These are phyloP conservation scores for Talaromyces adpressus DNA, from an alignment of 495 filamentous ascomycete species.

Conservation along the genomic window DNA sequence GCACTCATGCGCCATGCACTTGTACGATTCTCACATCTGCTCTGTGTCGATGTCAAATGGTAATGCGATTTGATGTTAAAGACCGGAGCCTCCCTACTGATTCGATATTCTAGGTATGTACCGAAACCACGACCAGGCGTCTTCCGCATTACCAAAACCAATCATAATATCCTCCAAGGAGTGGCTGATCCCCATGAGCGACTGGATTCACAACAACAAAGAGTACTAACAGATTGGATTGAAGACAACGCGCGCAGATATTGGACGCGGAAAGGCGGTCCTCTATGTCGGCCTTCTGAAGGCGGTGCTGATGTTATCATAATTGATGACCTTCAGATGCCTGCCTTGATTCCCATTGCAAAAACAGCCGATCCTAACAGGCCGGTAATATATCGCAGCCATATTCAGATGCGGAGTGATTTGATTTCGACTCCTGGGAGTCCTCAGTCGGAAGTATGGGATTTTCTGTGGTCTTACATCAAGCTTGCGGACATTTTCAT, in stretches of 20 bases:
- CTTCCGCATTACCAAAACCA: constrained; percentile 81
- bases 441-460: constrained; percentile 56
- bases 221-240: background rate
- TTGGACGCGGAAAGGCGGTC: constrained; percentile 42
- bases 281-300: constrained; percentile 53
- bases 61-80: background rate
- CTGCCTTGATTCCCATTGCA: constrained; percentile 49
- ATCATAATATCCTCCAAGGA: constrained; percentile 88
- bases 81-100: background rate
- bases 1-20: background rate
- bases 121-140: constrained; percentile 78
- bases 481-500: constrained; percentile 72
- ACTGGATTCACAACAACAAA: background rate
- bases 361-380: background rate
- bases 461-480: constrained; percentile 67
- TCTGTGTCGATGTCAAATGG: background rate
- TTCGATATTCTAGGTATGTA: constrained; percentile 45
- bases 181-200: background rate
- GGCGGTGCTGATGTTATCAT: constrained; percentile 77
- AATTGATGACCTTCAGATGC: constrained; percentile 89
- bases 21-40: background rate
- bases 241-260: background rate
- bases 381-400: background rate
- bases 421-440: background rate
- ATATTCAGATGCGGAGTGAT: background rate